phyloP scores from a whole-genome alignment of 345 rosid genomes.

The Salix udensis region DNA sequence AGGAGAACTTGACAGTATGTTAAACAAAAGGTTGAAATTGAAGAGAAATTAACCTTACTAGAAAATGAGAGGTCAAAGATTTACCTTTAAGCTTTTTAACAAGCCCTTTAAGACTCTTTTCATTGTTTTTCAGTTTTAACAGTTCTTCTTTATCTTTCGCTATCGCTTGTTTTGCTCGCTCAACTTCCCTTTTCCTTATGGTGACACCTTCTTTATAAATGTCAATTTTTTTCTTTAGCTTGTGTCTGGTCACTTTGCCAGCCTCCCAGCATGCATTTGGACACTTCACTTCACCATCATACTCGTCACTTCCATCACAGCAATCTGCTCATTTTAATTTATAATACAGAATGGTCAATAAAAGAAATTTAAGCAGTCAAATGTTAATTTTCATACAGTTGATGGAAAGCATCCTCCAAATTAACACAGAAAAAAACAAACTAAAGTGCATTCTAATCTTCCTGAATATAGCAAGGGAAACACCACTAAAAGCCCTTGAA shows the following conservation, averaged over 20 bases:
- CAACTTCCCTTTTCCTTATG: slow-evolving; percentile 48
- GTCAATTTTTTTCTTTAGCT: slow-evolving; percentile 59
- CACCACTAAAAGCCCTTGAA: too few relatives aligned
- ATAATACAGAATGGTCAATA: background rate
- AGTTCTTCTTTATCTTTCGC: slow-evolving; percentile 72
- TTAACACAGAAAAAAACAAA: too few relatives aligned
- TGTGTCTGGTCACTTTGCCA: slow-evolving; percentile 76
- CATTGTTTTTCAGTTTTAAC: slow-evolving; percentile 62
- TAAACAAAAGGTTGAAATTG: background rate
- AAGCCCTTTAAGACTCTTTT: slow-evolving; percentile 63
- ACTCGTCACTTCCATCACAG: slow-evolving; percentile 98
- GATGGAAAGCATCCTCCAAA: too few relatives aligned
- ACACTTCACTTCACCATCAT: slow-evolving; percentile 67
- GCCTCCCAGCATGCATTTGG: slow-evolving; percentile 86
- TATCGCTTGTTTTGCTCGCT: slow-evolving; percentile 49
- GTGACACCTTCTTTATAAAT: slow-evolving; percentile 59
- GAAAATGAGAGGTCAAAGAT: background rate
- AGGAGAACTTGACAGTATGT: background rate
- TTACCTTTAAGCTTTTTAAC: slow-evolving; percentile 81
- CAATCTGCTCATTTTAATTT: slow-evolving; percentile 58
- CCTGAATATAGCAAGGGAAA: too few relatives aligned
- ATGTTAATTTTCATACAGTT: too few relatives aligned
- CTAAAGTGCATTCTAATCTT: too few relatives aligned
- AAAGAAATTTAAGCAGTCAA: background rate
- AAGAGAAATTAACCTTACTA: slow-evolving; percentile 1